phyloP scores from a whole-genome alignment of 2,329 filamentous ascomycete genomes.

The Sporothrix phasma region DNA sequence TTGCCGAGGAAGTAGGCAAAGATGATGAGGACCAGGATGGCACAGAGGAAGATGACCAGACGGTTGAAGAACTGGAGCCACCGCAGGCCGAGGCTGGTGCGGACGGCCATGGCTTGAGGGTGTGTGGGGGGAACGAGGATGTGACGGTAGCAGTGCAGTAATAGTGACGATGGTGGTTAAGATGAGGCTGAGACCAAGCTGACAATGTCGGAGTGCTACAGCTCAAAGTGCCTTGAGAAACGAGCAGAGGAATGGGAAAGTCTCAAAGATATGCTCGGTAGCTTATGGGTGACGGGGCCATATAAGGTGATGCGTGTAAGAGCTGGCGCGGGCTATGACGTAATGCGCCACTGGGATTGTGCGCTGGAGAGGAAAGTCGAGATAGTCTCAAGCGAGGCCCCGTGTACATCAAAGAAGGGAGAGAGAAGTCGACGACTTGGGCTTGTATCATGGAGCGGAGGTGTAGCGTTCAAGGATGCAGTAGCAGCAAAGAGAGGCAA shows the following conservation, averaged over 20 bases:
- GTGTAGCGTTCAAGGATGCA: not conserved
- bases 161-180: not conserved
- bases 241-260: not conserved
- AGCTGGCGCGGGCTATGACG: slow-evolving; percentile 4
- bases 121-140: not conserved
- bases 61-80: slow-evolving; percentile 61
- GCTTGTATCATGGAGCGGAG: not conserved
- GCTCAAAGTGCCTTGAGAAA: not conserved
- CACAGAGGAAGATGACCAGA: slow-evolving; percentile 60
- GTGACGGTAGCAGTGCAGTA: not conserved
- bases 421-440: not conserved
- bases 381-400: not conserved
- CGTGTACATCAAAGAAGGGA: not conserved
- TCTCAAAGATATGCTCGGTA: not conserved
- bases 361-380: not conserved
- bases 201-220: not conserved
- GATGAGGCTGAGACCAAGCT: not conserved
- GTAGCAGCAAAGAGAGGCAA: not conserved
- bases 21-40: slow-evolving; percentile 64
- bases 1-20: slow-evolving; percentile 79
- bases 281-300: not conserved
- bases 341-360: not conserved
- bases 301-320: not conserved
- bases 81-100: slow-evolving; percentile 55
- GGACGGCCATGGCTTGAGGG: slow-evolving; percentile 42